Evolutionary conservation across 192 early-diverging fungal species (phyloP).

Genomic region (Coemansia sp.): DNA sequence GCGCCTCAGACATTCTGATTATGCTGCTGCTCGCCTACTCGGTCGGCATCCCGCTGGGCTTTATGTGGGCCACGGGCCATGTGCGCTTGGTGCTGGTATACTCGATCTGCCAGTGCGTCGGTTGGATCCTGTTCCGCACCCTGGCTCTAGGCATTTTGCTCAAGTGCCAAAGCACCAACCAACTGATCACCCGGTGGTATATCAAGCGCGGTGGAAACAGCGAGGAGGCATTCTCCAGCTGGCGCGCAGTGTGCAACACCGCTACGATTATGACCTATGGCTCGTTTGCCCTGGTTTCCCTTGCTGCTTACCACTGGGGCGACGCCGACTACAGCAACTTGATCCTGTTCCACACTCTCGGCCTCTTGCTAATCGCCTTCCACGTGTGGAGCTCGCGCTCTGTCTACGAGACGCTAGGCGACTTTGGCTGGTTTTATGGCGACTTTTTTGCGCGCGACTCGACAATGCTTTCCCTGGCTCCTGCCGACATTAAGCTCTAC

Average conservation of each 20-base stretch:
- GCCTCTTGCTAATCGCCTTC: constrained; percentile 70
- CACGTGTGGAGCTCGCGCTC: constrained; percentile 91
- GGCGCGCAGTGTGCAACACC: constrained; percentile 95
- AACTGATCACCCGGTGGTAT: constrained; percentile 86
- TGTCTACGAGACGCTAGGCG: constrained; percentile 89
- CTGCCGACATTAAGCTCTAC: constrained; percentile 56
- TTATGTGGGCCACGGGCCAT: constrained; percentile 33
- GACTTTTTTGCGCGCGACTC: constrained; percentile 92
- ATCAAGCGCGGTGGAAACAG: constrained; percentile 89
- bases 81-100: constrained; percentile 41
- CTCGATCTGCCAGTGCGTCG: constrained; percentile 67
- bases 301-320: constrained; percentile 71
- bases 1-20: constrained; percentile 79
- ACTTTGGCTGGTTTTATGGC: constrained; percentile 98
- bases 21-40: constrained; percentile 74
- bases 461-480: constrained; percentile 52
- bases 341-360: constrained; percentile 78
- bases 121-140: constrained; percentile 86
- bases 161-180: constrained; percentile 72
- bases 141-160: constrained; percentile 76
- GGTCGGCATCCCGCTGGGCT: constrained; percentile 59
- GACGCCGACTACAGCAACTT: constrained; percentile 49
- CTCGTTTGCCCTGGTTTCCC: constrained; percentile 78
- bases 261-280: constrained; percentile 89
- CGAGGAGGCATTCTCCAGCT: constrained; percentile 87